Conservation (phyloP, 2,329 filamentous ascomycete genomes). For the Penicillium sp. region DNA sequence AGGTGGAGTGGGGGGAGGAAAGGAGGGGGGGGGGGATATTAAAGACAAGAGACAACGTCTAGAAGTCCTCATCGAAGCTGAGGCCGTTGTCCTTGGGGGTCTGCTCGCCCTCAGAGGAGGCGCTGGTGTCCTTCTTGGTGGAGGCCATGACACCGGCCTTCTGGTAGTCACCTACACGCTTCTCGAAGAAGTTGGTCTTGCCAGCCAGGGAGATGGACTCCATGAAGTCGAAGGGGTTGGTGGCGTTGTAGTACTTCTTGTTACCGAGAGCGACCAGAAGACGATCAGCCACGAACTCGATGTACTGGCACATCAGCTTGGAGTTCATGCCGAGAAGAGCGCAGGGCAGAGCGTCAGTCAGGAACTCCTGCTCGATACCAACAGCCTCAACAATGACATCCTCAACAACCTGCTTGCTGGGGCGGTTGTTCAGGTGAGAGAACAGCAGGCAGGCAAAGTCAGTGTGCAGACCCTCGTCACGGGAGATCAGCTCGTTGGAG, state of each 20-base stretch:
- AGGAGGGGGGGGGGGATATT: constrained; percentile 10
- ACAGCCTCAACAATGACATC: constrained; percentile 95
- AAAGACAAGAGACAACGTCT: constrained; percentile 49
- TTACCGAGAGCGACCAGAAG: constrained; percentile 92
- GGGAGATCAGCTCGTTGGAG: constrained; percentile 99
- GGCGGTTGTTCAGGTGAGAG: constrained; percentile 94
- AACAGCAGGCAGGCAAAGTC: constrained; percentile 98
- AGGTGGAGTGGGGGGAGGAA: constrained; percentile 16
- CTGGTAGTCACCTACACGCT: constrained; percentile 99
- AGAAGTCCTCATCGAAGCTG: constrained; percentile 96
- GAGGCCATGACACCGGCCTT: constrained; percentile 98
- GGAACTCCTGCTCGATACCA: constrained; percentile 93
- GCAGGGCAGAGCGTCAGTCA: constrained; percentile 92
- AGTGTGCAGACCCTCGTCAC: constrained; percentile 98
- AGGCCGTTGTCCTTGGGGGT: constrained; percentile 70
- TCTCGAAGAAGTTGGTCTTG: constrained; percentile 99
- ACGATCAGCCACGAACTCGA: constrained; percentile 98
- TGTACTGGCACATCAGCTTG: constrained; percentile 98
- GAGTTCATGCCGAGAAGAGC: constrained; percentile 97
- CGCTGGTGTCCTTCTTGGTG: constrained; percentile 71
- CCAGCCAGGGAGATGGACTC: constrained; percentile 98
- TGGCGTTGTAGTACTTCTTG: constrained; percentile 87
- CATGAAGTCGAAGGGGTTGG: constrained; percentile 99
- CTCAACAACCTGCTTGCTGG: constrained; percentile 78
- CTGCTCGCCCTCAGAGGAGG: constrained; percentile 52